phyloP scores from a whole-genome alignment of 495 filamentous ascomycete species.

The Mycothermus thermophilus region DNA sequence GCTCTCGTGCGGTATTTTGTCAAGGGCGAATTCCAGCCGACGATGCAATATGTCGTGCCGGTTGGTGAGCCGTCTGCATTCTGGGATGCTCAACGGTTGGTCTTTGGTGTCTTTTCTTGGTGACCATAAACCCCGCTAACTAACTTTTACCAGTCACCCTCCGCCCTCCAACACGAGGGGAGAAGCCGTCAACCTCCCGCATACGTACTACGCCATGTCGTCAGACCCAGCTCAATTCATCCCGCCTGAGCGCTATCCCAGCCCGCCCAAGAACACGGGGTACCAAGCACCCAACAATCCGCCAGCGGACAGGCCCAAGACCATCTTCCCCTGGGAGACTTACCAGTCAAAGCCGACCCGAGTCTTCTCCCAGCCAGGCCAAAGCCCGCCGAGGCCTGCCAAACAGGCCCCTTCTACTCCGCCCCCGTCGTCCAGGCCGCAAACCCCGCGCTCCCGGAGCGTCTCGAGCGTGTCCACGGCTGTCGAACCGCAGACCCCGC shows the following conservation, averaged over 20 bases:
- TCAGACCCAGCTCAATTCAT: conserved; percentile 54
- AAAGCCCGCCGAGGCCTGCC: conserved; percentile 8
- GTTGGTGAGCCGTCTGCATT: conserved; percentile 18
- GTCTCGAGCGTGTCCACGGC: neutral
- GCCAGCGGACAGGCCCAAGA: conserved; percentile 42
- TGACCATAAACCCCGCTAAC: too few relatives aligned
- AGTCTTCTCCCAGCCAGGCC: conserved; percentile 51
- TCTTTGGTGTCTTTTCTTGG: too few relatives aligned
- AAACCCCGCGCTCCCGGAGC: neutral
- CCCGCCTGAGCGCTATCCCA: conserved; percentile 59
- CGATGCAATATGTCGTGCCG: conserved; percentile 14
- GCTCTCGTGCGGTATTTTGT: conserved; percentile 38
- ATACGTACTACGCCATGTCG: conserved; percentile 63
- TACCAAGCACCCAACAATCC: conserved; percentile 58
- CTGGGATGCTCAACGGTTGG: conserved; percentile 32
- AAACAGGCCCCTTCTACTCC: neutral
- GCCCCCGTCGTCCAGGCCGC: too few relatives aligned
- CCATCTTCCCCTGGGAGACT: conserved; percentile 80
- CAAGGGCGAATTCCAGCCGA: conserved; percentile 40
- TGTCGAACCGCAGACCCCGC: conserved; percentile 33
- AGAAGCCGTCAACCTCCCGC: conserved; percentile 64
- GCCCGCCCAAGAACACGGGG: conserved; percentile 73
- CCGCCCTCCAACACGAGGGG: conserved; percentile 62
- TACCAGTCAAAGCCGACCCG: conserved; percentile 51
- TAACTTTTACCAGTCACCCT: conserved; percentile 40